Base-by-base conservation (phyloP, 2,329 filamentous ascomycete species). In the Trichoderma semiorbis region DNA sequence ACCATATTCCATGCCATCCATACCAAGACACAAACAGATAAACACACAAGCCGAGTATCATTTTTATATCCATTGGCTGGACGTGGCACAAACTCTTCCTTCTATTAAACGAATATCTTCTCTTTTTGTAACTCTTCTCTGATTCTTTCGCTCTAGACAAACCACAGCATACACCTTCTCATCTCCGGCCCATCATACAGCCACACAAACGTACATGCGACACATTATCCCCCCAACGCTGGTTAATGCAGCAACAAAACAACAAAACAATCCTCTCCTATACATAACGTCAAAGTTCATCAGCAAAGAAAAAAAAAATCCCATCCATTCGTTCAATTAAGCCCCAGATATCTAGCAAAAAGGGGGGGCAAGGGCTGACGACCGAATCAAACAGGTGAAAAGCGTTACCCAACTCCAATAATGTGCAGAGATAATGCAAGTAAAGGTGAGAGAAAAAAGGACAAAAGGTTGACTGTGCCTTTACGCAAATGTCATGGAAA, bases 401-500 rank as follows among this genome's bases (percentile, higher is more conserved):
- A 62, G 6, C 6, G 8, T 18, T 71, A 68, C 70, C 70, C 70
- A 71, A 71, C 70, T 61, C 63, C 70, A 61, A 62, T 58, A 47
- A 47, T 36, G 70, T 53, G 55, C 21, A 53, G 12, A 67, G 30
- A 57, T 16, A 28, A 50, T 30, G 43, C 24, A 69, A 47, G 60
- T 34, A 28, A 12, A 34, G 18, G 28, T 7, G 26, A 55, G n/a
- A 63, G n/a, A 12, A 34, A 12, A 62, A 43, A 63, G 4, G 7
- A 7, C 14, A 11, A 50, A 30, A 47, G 18, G 26, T 12, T 36
- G 30, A n/a, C 18, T 3, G 14, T 47, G 28, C 28, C 24, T 32
- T 75, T 83, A 93, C 80, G 91, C 93, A 88, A 95, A 95, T 74
- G 91, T 94, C 91, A 95, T 92, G 36, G 88, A 87, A 74, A 95